Evolutionary conservation across 2,329 filamentous ascomycete species (phyloP).

Genomic region (Colletotrichum lupini): DNA sequence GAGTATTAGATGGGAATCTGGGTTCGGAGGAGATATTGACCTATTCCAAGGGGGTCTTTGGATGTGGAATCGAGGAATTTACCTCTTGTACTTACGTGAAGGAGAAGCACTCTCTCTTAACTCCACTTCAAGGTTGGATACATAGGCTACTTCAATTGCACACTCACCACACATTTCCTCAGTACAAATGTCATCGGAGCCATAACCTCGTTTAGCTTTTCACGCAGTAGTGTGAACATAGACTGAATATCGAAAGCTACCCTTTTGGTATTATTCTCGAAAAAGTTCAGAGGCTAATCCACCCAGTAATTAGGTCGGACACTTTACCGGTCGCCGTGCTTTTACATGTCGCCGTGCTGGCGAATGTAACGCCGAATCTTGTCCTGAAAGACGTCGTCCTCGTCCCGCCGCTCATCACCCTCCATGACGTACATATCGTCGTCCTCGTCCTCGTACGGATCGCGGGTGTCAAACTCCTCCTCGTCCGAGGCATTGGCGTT

Average conservation of each 20-base stretch:
- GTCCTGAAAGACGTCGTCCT: constrained; percentile 41
- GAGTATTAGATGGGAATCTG: neutral
- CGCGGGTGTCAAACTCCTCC: constrained; percentile 62
- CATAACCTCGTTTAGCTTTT: too few relatives aligned
- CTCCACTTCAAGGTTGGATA: neutral
- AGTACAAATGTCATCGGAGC: too few relatives aligned
- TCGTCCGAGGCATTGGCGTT: constrained; percentile 65
- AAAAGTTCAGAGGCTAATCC: too few relatives aligned
- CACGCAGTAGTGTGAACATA: too few relatives aligned
- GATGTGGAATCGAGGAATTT: neutral
- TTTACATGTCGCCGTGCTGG: constrained; percentile 29
- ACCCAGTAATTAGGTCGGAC: too few relatives aligned
- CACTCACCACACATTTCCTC: neutral
- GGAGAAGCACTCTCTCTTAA: neutral
- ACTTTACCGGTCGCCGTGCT: too few relatives aligned
- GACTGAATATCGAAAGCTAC: too few relatives aligned
- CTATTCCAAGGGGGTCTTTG: neutral
- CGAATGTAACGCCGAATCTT: constrained; percentile 39
- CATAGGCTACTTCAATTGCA: constrained; percentile 15
- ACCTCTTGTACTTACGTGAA: neutral
- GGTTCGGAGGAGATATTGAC: neutral
- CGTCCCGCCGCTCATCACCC: constrained; percentile 47
- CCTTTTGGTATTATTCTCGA: too few relatives aligned
- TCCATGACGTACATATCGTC: constrained; percentile 48
- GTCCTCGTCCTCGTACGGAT: constrained; percentile 50